phyloP scores from a whole-genome alignment of 2,329 filamentous ascomycete species.

The Hypoxylon sp. region DNA sequence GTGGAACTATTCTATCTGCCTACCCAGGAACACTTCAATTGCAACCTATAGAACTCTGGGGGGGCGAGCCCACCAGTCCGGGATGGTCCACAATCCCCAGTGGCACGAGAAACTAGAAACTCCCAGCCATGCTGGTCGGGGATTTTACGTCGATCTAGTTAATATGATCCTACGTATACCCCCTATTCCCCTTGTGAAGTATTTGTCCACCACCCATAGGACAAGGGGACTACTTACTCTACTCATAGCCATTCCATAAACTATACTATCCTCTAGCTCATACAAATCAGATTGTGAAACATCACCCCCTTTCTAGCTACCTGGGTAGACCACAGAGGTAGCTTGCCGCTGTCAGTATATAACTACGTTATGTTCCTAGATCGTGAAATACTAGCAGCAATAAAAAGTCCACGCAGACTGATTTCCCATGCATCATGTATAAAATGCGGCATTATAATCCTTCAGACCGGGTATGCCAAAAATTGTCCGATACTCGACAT shows the following conservation, averaged over 20 bases:
- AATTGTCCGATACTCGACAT: neutral
- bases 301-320: constrained; percentile 7
- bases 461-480: constrained; percentile 12
- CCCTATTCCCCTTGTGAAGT: constrained; percentile 8
- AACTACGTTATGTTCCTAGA: constrained; percentile 30
- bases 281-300: constrained; percentile 24
- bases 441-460: constrained; percentile 1
- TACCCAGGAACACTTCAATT: constrained; percentile 17
- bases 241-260: constrained; percentile 8
- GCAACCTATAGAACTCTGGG: constrained; percentile 12
- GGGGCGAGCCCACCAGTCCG: constrained; percentile 21
- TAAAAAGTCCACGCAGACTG: constrained; percentile 22
- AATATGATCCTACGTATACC: constrained; percentile 8
- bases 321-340: constrained; percentile 21
- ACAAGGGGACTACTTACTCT: neutral
- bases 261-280: constrained; percentile 21
- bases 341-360: constrained; percentile 24
- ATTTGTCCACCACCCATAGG: constrained; percentile 9
- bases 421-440: constrained; percentile 20
- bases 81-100: constrained; percentile 19
- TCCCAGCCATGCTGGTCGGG: constrained; percentile 12
- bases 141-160: constrained; percentile 15
- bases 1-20: constrained; percentile 23
- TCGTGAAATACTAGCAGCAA: constrained; percentile 32
- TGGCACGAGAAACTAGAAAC: constrained; percentile 22